Conservation (phyloP, 2,329 filamentous ascomycete species). For the Xylaria sp. region DNA sequence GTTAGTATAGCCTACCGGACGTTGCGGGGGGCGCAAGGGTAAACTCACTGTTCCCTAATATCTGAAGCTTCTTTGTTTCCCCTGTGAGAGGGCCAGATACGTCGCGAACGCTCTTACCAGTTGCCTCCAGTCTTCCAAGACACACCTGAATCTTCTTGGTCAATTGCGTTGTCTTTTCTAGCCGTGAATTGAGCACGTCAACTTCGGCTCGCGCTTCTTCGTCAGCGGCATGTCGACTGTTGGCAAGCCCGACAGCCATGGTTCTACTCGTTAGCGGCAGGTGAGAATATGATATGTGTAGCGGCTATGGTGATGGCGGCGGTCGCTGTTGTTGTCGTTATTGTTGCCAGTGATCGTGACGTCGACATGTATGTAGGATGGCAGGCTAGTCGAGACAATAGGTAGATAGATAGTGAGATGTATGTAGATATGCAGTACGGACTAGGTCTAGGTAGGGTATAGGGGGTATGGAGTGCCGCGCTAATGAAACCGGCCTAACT, state of each 20-base stretch:
- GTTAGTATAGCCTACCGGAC: constrained; percentile 22
- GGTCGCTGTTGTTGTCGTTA: constrained; percentile 42
- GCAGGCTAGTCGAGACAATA: no score
- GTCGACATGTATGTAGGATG: no score
- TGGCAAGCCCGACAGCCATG: constrained; percentile 57
- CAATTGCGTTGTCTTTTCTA: constrained; percentile 90
- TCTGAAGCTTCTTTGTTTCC: constrained; percentile 87
- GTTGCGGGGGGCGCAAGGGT: neutral
- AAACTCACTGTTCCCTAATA: constrained; percentile 74
- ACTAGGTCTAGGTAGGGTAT: neutral
- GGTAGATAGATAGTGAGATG: neutral
- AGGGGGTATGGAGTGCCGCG: neutral
- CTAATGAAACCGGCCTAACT: constrained; percentile 1
- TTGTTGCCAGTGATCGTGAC: constrained; percentile 10
- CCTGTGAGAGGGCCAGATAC: constrained; percentile 91
- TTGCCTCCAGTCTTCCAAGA: constrained; percentile 79
- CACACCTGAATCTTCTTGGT: constrained; percentile 96
- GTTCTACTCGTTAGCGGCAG: constrained; percentile 42
- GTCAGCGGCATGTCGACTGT: constrained; percentile 56
- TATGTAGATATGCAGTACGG: neutral
- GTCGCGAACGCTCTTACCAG: constrained; percentile 87
- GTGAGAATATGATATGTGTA: neutral
- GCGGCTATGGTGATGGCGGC: constrained; percentile 40
- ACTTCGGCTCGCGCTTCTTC: constrained; percentile 72
- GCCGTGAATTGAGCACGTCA: constrained; percentile 69